phyloP scores from a whole-genome alignment of 2,329 filamentous ascomycete genomes.

The Massarina eburnea region DNA sequence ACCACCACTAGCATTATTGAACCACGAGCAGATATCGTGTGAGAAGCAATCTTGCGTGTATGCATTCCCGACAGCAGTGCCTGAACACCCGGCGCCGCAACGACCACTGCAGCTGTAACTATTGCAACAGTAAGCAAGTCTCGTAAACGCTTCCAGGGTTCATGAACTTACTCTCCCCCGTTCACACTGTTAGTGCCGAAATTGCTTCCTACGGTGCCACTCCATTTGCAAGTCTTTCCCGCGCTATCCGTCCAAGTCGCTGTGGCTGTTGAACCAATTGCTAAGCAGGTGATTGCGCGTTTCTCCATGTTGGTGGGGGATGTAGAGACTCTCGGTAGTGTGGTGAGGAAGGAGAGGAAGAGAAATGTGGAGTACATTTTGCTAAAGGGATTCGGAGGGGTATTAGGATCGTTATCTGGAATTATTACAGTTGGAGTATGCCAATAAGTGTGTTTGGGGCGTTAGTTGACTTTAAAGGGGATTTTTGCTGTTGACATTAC shows the following conservation, averaged over 20 bases:
- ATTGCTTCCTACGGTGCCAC: slow-evolving; percentile 51
- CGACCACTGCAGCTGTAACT: slow-evolving; percentile 55
- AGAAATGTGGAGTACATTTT: not conserved
- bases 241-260: slow-evolving; percentile 51
- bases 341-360: slow-evolving; percentile 5
- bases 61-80: slow-evolving; percentile 48
- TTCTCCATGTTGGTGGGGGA: slow-evolving; percentile 7
- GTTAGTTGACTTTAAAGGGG: too few species aligned
- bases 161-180: slow-evolving; percentile 47
- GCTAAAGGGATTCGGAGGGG: too few species aligned
- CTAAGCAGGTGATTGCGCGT: slow-evolving; percentile 44
- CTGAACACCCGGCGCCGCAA: slow-evolving; percentile 52
- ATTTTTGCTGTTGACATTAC: too few species aligned
- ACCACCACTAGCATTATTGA: slow-evolving; percentile 52
- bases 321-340: slow-evolving; percentile 2
- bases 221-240: slow-evolving; percentile 48
- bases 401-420: too few species aligned
- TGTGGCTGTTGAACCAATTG: slow-evolving; percentile 46
- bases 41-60: slow-evolving; percentile 57
- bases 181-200: slow-evolving; percentile 48
- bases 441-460: too few species aligned
- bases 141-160: not conserved
- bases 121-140: slow-evolving; percentile 5
- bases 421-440: too few species aligned
- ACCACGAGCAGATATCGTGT: slow-evolving; percentile 56